Conservation (phyloP, 2,329 filamentous ascomycete species). For the Fusarium coffeatum region DNA sequence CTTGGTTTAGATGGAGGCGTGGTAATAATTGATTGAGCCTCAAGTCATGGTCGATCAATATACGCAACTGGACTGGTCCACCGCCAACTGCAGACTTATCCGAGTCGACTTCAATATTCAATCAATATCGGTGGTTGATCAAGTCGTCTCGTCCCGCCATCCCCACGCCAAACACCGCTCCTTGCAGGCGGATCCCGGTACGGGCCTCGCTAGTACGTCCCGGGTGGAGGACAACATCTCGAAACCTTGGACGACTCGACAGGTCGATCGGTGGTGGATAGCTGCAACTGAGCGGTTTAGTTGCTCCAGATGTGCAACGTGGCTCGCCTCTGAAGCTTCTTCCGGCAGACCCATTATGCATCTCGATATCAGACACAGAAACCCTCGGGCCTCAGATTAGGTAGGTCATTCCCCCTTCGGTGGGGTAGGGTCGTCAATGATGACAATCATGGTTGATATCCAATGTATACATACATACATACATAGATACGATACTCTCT, state of each 20-base stretch:
- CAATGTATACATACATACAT: conserved; percentile 2
- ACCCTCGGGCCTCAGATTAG: conserved; percentile 44
- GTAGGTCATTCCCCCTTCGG: conserved; percentile 24
- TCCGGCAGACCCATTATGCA: conserved; percentile 46
- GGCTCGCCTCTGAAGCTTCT: conserved; percentile 49
- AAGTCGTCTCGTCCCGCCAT: conserved; percentile 31
- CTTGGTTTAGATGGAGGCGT: neutral
- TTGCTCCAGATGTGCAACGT: conserved; percentile 51
- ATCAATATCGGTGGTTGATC: conserved; percentile 11
- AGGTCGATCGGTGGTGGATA: conserved; percentile 28
- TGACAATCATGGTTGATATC: conserved; percentile 35
- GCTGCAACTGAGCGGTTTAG: conserved; percentile 48
- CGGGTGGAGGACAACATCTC: conserved; percentile 28
- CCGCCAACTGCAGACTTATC: conserved; percentile 24
- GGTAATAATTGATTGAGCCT: neutral
- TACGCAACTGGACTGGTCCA: conserved; percentile 19
- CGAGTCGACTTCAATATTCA: neutral
- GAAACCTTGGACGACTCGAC: conserved; percentile 37
- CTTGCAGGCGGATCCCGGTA: conserved; percentile 38
- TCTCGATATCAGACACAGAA: conserved; percentile 40
- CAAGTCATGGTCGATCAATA: neutral
- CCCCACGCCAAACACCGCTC: conserved; percentile 33
- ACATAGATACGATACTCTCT: conserved; percentile 1
- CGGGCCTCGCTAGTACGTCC: conserved; percentile 32
- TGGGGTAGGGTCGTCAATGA: conserved; percentile 37